Conservation (phyloP, 2,329 filamentous ascomycete species). For the Apiospora saccharicola region DNA sequence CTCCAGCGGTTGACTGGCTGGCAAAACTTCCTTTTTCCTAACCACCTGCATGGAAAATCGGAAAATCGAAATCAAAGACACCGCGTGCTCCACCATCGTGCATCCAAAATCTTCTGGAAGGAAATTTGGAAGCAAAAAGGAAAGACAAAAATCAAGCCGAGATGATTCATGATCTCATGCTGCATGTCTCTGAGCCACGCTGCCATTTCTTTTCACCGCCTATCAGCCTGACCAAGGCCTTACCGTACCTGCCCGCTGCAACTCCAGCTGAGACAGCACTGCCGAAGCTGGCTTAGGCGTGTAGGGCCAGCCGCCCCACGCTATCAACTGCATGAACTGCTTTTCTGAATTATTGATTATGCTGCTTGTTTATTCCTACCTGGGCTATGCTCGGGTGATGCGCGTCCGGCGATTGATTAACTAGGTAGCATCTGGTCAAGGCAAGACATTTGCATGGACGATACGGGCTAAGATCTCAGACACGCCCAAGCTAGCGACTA, state of each 20-base stretch:
- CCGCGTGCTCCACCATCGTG: background rate
- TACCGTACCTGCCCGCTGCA: background rate
- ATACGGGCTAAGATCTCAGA: slow-evolving; percentile 9
- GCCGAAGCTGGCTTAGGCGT: slow-evolving; percentile 1
- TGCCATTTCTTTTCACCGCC: background rate
- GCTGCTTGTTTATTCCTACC: background rate
- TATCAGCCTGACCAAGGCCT: background rate
- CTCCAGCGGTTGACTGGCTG: slow-evolving; percentile 3
- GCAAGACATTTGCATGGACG: background rate
- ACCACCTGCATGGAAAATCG: slow-evolving; percentile 9
- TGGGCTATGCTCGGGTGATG: background rate
- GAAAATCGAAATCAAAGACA: slow-evolving; percentile 13
- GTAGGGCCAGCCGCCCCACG: background rate
- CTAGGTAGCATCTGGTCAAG: background rate
- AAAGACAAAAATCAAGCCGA: background rate
- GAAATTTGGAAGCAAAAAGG: background rate
- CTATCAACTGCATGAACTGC: slow-evolving; percentile 4
- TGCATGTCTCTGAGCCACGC: background rate
- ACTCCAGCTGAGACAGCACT: slow-evolving; percentile 15
- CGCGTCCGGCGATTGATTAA: slow-evolving; percentile 3
- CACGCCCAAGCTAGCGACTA: background rate
- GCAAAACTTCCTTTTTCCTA: slow-evolving; percentile 19
- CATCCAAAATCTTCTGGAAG: slow-evolving; percentile 11
- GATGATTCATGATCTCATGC: slow-evolving; percentile 7
- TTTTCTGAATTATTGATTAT: background rate